Evolutionary conservation across 139 green algal genomes (phyloP).

Genomic region (Chlamydomonas sp.): DNA sequence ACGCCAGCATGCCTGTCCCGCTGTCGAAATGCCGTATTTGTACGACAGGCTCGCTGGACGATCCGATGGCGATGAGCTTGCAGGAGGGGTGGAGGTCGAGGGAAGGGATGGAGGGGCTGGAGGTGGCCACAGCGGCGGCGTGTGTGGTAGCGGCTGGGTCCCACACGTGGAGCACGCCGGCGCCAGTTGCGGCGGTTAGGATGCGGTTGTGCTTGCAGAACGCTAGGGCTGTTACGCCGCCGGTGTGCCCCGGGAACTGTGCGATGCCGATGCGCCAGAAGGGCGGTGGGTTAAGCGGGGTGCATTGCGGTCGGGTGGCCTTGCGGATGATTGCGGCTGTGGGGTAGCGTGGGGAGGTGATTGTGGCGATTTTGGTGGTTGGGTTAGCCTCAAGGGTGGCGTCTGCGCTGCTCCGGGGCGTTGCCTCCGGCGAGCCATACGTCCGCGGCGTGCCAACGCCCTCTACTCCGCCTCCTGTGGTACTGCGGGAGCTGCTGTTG

Average conservation of each 20-base stretch:
- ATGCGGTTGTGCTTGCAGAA: slow-evolving; percentile 21
- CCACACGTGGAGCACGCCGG: background rate
- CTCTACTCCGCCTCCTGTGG: no score
- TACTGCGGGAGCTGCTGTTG: no score
- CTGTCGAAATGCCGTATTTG: background rate
- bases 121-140: background rate
- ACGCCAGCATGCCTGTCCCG: background rate
- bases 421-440: no score
- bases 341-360: background rate
- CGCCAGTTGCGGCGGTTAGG: slow-evolving; percentile 1
- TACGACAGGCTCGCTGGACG: slow-evolving; percentile 5
- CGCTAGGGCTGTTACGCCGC: background rate
- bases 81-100: slow-evolving; percentile 11
- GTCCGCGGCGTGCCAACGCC: no score
- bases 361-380: no score
- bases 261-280: slow-evolving; percentile 18
- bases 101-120: slow-evolving; percentile 8
- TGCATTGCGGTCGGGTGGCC: slow-evolving; percentile 10
- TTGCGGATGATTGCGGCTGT: background rate
- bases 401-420: slow-evolving; percentile 17
- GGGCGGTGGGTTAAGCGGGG: slow-evolving; percentile 16
- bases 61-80: slow-evolving; percentile 5
- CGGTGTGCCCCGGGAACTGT: background rate
- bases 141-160: background rate
- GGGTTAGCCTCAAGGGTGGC: no score